phyloP scores from a whole-genome alignment of 345 rosid species.

The Bretschneidera sinensis region DNA sequence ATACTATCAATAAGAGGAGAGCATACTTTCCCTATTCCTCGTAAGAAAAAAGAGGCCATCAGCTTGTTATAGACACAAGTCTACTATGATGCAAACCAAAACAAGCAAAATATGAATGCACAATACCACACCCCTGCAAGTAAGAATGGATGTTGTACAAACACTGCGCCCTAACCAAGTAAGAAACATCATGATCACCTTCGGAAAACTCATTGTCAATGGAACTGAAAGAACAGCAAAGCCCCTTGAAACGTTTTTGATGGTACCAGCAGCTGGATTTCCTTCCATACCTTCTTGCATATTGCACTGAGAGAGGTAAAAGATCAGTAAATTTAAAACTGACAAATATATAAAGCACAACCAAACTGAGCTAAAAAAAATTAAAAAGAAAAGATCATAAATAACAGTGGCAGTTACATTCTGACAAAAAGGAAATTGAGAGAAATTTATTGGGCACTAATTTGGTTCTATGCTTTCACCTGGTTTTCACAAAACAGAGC shows the following conservation, averaged over 20 bases:
- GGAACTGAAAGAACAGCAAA: conserved; percentile 70
- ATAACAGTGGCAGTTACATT: not conserved
- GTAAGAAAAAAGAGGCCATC: too few relatives aligned
- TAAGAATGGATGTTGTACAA: not conserved
- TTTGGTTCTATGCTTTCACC: conserved; percentile 1
- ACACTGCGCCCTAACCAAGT: not conserved
- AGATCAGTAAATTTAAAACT: not conserved
- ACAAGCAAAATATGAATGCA: not conserved
- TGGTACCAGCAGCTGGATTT: conserved; percentile 48
- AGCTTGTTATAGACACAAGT: too few relatives aligned
- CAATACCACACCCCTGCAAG: not conserved
- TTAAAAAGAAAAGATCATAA: not conserved
- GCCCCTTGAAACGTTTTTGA: conserved; percentile 54
- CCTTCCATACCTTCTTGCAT: conserved; percentile 94
- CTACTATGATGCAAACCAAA: not conserved
- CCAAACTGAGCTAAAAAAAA: not conserved
- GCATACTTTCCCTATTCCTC: too few relatives aligned
- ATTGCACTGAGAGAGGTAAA: conserved; percentile 44
- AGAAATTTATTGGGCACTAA: not conserved
- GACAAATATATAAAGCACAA: not conserved
- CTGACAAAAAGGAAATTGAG: not conserved
- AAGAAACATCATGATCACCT: conserved; percentile 35
- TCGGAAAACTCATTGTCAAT: conserved; percentile 65
- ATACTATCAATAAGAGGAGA: too few relatives aligned
- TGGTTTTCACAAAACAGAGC: conserved; percentile 4